phyloP scores from a whole-genome alignment of 768 basidiomycete species.

The Pleurotus salmoneostramineus region DNA sequence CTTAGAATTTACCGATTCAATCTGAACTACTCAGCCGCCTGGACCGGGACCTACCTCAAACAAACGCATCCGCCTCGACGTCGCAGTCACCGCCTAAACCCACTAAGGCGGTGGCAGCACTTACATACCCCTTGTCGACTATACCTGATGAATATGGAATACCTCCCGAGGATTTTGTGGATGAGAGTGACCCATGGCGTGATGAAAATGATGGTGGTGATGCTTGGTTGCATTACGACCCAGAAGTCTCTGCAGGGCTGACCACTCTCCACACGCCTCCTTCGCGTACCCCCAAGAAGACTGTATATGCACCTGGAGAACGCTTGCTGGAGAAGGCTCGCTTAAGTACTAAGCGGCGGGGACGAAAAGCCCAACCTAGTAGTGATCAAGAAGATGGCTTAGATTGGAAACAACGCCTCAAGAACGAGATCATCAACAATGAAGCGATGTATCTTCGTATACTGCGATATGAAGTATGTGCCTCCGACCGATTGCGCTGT shows the following conservation, averaged over 20 bases:
- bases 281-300: not conserved
- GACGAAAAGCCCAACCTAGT: not conserved
- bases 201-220: slow-evolving; percentile 20
- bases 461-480: slow-evolving; percentile 60
- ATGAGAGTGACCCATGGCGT: slow-evolving; percentile 3
- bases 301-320: slow-evolving; percentile 1
- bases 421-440: slow-evolving; percentile 38
- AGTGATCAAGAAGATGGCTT: slow-evolving; percentile 25
- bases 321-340: slow-evolving; percentile 12
- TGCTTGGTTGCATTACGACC: slow-evolving; percentile 31
- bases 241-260: slow-evolving; percentile 8
- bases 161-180: not conserved
- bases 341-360: slow-evolving; percentile 7
- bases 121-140: not conserved
- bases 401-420: slow-evolving; percentile 39
- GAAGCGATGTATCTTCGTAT: slow-evolving; percentile 48
- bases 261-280: not conserved
- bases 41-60: not conserved
- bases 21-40: slow-evolving; percentile 2
- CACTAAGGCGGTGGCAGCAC: not conserved
- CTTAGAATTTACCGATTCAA: slow-evolving; percentile 1
- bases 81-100: not conserved
- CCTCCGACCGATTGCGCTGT: not conserved
- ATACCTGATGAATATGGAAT: not conserved
- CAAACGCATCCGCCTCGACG: slow-evolving; percentile 7